Conservation (phyloP, 2,329 filamentous ascomycete species). For the Xylaria digitata region DNA sequence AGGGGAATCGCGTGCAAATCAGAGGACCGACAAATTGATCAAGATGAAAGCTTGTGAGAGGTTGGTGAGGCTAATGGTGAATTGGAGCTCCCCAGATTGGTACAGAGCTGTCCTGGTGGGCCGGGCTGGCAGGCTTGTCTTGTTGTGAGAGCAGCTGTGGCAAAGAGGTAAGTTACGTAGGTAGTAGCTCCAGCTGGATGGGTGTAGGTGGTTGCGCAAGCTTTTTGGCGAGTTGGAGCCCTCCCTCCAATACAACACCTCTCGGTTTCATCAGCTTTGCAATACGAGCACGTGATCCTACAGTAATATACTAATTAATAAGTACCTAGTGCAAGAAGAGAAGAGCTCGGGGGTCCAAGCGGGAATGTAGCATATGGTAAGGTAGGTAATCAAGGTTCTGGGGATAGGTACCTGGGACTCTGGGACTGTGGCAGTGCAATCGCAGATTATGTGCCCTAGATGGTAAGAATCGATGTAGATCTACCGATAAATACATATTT, state of each 20-base stretch:
- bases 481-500: neutral
- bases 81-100: slow-evolving; percentile 43
- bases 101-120: slow-evolving; percentile 42
- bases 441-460: neutral
- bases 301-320: no score
- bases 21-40: slow-evolving; percentile 35
- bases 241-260: slow-evolving; percentile 21
- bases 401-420: no score
- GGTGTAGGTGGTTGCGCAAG: slow-evolving; percentile 26
- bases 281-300: neutral
- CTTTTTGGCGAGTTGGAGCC: slow-evolving; percentile 15
- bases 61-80: slow-evolving; percentile 46
- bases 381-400: no score
- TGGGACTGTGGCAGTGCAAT: slow-evolving; percentile 7
- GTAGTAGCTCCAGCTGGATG: slow-evolving; percentile 4
- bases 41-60: slow-evolving; percentile 48
- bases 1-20: slow-evolving; percentile 44
- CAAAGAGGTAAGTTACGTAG: neutral
- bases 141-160: neutral
- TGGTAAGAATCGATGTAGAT: neutral
- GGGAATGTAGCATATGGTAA: no score
- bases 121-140: slow-evolving; percentile 22
- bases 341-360: slow-evolving; percentile 12
- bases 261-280: slow-evolving; percentile 11
- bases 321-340: neutral